Percentiles rank a stretch among this genome's conserved stretches.
Conservation (phyloP, 2,329 filamentous ascomycete genomes). For the Camillea tinctor region DNA sequence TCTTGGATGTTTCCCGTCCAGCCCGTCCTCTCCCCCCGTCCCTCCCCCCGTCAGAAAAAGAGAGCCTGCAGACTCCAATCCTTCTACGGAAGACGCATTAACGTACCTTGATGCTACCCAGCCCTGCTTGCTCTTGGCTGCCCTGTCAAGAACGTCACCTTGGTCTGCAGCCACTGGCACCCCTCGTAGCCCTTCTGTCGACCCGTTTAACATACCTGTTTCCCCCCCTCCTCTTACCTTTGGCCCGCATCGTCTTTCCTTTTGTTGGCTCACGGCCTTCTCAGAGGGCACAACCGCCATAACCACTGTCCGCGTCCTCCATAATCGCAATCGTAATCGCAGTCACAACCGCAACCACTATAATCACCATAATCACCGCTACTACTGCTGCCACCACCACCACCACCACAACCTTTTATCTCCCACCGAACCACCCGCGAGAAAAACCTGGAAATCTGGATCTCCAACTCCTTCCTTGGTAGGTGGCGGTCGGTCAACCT, state of each 20-base stretch:
- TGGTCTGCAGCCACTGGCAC: slow-evolving; percentile 22
- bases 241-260: slow-evolving; percentile 1
- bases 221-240: slow-evolving; percentile 11
- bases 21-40: too few relatives aligned
- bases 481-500: background rate
- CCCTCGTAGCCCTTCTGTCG: slow-evolving; percentile 18
- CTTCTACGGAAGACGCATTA: slow-evolving; percentile 18
- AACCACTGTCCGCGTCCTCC: background rate
- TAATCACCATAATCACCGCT: too few relatives aligned
- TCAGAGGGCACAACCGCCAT: background rate
- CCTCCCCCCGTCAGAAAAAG: too few relatives aligned
- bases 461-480: background rate
- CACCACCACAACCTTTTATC: too few relatives aligned
- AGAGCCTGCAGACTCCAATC: background rate
- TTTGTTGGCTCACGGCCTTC: background rate
- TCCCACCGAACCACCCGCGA: background rate
- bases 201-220: slow-evolving; percentile 12
- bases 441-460: background rate
- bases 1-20: too few relatives aligned
- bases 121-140: slow-evolving; percentile 4
- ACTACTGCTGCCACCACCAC: too few relatives aligned
- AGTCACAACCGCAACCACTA: too few relatives aligned
- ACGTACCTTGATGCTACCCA: slow-evolving; percentile 6
- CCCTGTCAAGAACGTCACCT: slow-evolving; percentile 29
- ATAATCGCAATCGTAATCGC: too few relatives aligned